A percentile compares a stretch with the other conserved stretches of the same genome.
Evolutionary conservation across 2,329 filamentous ascomycete species (phyloP).

Genomic region (Fusarium protoensiforme): DNA sequence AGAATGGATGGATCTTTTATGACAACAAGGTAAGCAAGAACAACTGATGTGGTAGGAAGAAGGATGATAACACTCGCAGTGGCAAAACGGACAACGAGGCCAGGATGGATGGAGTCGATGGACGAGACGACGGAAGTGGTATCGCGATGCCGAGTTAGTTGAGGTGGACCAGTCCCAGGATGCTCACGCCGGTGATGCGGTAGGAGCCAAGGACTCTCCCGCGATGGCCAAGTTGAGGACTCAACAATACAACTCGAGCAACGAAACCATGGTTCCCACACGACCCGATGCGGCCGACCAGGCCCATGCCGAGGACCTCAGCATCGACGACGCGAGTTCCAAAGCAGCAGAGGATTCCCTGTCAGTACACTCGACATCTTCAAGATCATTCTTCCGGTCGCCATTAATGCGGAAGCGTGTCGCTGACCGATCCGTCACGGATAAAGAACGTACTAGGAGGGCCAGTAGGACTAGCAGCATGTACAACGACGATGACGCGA

Average conservation of each 20-base stretch:
- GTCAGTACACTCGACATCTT: constrained; percentile 61
- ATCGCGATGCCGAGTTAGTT: constrained; percentile 93
- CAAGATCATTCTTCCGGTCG: constrained; percentile 57
- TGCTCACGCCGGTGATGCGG: constrained; percentile 53
- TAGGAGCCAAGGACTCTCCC: constrained; percentile 44
- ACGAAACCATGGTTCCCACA: constrained; percentile 52
- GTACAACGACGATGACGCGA: constrained; percentile 55
- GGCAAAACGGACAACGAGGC: constrained; percentile 87
- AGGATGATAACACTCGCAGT: constrained; percentile 61
- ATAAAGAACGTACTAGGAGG: constrained; percentile 52
- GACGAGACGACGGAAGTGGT: constrained; percentile 95
- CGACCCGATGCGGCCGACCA: constrained; percentile 41
- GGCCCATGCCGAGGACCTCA: constrained; percentile 40
- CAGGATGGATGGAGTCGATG: constrained; percentile 94
- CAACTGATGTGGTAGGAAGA: fast-evolving
- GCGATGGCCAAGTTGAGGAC: constrained; percentile 36
- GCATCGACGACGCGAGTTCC: constrained; percentile 40
- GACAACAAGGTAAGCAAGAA: constrained; percentile 82
- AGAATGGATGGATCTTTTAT: constrained; percentile 94
- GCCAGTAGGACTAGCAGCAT: constrained; percentile 57
- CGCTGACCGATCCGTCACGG: constrained; percentile 49
- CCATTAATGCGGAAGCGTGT: constrained; percentile 54
- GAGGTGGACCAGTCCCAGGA: constrained; percentile 65
- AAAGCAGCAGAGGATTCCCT: constrained; percentile 54
- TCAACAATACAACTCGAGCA: constrained; percentile 49